phyloP scores from a whole-genome alignment of 352 stramenopile genomes.

The Phytophthora idaei region DNA sequence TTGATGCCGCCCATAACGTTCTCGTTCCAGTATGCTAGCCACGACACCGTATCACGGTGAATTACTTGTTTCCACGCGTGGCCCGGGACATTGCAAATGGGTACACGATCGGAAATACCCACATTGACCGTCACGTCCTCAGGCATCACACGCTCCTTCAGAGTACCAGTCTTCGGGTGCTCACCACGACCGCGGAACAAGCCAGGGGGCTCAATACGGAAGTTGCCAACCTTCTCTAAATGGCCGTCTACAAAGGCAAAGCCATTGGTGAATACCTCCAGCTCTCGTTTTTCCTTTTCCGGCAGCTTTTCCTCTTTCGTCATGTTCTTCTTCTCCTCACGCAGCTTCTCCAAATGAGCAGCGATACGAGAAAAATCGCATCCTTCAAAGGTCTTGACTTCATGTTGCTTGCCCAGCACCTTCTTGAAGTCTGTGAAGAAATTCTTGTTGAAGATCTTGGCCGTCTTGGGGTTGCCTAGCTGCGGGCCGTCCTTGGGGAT shows the following conservation, averaged over 20 bases:
- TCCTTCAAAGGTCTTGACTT: conserved; percentile 96
- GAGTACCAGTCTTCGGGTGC: conserved; percentile 99
- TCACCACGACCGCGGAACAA: conserved; percentile 98
- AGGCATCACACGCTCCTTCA: conserved; percentile 97
- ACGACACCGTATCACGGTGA: conserved; percentile 92
- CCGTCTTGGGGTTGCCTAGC: conserved; percentile 96
- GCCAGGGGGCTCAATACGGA: conserved; percentile 97
- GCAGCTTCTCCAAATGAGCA: conserved; percentile 91
- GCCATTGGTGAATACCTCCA: conserved; percentile 93
- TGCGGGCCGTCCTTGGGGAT: conserved; percentile 98
- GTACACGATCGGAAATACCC: conserved; percentile 90
- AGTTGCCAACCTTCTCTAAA: conserved; percentile 98
- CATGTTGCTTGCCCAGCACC: conserved; percentile 92
- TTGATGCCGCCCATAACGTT: conserved; percentile 99
- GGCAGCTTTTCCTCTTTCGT: conserved; percentile 94
- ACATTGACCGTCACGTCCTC: conserved; percentile 99
- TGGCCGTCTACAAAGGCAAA: conserved; percentile 98
- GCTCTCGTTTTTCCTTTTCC: conserved; percentile 92
- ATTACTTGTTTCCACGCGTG: conserved; percentile 98
- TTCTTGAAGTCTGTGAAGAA: conserved; percentile 96
- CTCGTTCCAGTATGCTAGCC: conserved; percentile 97
- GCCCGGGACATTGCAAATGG: conserved; percentile 91
- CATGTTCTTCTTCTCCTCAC: conserved; percentile 95
- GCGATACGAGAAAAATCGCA: conserved; percentile 98
- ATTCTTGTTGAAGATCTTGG: conserved; percentile 99